A percentile compares a stretch with the other conserved stretches of the same genome.
Conservation (phyloP, 2,329 filamentous ascomycete genomes). For the Mollisia scopiformis region DNA sequence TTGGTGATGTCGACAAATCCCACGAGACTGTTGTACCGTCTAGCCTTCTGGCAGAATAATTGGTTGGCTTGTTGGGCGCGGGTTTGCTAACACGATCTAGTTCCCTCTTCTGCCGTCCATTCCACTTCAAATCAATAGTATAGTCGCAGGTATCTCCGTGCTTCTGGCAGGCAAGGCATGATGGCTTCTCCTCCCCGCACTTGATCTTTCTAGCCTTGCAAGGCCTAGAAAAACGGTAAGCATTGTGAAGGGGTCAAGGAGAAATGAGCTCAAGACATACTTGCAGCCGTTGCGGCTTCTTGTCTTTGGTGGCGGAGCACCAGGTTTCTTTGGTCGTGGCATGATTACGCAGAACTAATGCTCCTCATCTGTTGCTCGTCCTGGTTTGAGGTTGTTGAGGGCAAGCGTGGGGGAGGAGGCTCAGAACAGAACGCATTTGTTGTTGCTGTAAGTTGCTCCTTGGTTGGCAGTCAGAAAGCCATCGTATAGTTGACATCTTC, state of each 20-base stretch:
- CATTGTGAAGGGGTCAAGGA: neutral
- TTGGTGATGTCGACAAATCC: neutral
- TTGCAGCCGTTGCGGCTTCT: conserved; percentile 71
- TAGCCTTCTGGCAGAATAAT: neutral
- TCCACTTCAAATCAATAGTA: conserved; percentile 78
- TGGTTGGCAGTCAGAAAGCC: neutral
- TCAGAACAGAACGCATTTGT: neutral
- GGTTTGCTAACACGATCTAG: conserved; percentile 17
- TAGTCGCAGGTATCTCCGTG: conserved; percentile 79
- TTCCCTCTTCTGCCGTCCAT: conserved; percentile 67
- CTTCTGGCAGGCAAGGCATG: conserved; percentile 72
- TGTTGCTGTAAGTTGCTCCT: neutral
- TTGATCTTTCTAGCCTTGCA: conserved; percentile 82
- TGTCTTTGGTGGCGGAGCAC: conserved; percentile 66
- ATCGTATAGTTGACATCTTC: neutral
- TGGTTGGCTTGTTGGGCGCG: conserved; percentile 20
- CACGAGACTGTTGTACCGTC: neutral
- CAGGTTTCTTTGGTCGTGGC: conserved; percentile 68
- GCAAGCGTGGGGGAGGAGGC: neutral
- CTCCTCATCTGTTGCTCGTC: neutral
- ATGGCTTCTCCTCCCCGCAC: conserved; percentile 78
- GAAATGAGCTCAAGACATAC: conserved; percentile 43
- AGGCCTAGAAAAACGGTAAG: conserved; percentile 54
- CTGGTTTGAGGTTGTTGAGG: neutral
- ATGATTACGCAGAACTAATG: conserved; percentile 40